Conservation (phyloP, 2,329 filamentous ascomycete species). For the Phialophora chinensis region DNA sequence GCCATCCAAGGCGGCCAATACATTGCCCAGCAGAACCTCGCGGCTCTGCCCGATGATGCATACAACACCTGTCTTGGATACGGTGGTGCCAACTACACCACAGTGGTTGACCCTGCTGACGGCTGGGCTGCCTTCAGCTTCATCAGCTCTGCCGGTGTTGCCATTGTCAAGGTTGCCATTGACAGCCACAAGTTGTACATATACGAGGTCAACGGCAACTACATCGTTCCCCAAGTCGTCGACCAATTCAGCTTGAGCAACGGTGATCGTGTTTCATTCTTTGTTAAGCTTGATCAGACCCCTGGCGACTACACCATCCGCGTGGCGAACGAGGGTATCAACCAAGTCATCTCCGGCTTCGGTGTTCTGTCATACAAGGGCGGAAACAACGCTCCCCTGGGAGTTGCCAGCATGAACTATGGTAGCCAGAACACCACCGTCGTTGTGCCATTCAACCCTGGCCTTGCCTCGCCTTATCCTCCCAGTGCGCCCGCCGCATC, state of each 20-base stretch:
- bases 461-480: conserved; percentile 56
- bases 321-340: conserved; percentile 54
- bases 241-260: conserved; percentile 45
- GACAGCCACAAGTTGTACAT: conserved; percentile 54
- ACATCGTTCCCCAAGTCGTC: conserved; percentile 48
- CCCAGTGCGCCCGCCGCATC: conserved; percentile 50
- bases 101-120: conserved; percentile 44
- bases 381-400: conserved; percentile 35
- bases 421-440: conserved; percentile 52
- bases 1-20: conserved; percentile 43
- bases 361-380: conserved; percentile 56
- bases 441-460: conserved; percentile 55
- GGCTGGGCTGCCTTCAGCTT: conserved; percentile 49
- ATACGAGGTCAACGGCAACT: conserved; percentile 53
- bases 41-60: conserved; percentile 51
- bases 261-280: conserved; percentile 50
- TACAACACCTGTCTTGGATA: conserved; percentile 47
- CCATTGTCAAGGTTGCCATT: conserved; percentile 48
- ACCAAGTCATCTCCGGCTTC: conserved; percentile 62
- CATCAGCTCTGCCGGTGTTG: conserved; percentile 46
- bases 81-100: conserved; percentile 37
- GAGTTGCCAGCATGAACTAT: conserved; percentile 57
- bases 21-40: conserved; percentile 45
- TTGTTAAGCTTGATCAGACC: conserved; percentile 51
- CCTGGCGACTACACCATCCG: conserved; percentile 54